phyloP scores from a whole-genome alignment of 805 yeast genomes.

The Yamadazyma phyllophila region DNA sequence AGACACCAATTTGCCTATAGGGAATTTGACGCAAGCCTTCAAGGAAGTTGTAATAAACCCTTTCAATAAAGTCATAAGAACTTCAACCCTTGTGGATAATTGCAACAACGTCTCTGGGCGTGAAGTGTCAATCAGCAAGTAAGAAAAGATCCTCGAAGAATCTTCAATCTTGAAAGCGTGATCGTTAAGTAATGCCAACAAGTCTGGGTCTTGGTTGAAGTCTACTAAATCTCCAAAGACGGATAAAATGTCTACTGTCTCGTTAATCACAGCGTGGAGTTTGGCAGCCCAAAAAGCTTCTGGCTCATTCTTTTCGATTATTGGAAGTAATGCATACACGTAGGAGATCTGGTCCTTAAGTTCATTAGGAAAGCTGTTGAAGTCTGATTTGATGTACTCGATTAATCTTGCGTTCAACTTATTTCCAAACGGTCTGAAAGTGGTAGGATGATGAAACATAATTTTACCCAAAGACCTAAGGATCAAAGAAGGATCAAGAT shows the following conservation, averaged over 20 bases:
- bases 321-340: slow-evolving; percentile 55
- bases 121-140: slow-evolving; percentile 58
- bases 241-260: slow-evolving; percentile 52
- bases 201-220: slow-evolving; percentile 53
- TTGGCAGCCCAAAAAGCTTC: slow-evolving; percentile 46
- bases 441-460: slow-evolving; percentile 62
- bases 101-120: slow-evolving; percentile 49
- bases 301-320: slow-evolving; percentile 53
- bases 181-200: slow-evolving; percentile 30
- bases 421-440: slow-evolving; percentile 75
- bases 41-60: slow-evolving; percentile 52
- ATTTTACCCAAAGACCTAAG: slow-evolving; percentile 36
- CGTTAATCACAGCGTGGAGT: slow-evolving; percentile 47
- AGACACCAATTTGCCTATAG: slow-evolving; percentile 56
- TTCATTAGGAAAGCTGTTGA: slow-evolving; percentile 27
- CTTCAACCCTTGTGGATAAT: slow-evolving; percentile 50
- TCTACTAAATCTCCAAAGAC: slow-evolving; percentile 60
- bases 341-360: slow-evolving; percentile 44
- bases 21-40: slow-evolving; percentile 55
- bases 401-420: slow-evolving; percentile 51
- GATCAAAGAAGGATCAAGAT: slow-evolving; percentile 30
- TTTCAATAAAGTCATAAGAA: slow-evolving; percentile 38
- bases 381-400: slow-evolving; percentile 33
- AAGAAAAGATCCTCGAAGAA: slow-evolving; percentile 32
- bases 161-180: slow-evolving; percentile 27